Evolutionary conservation across 164 flowering plant species (phyloP), one percentile per base, ranked within the genome.

Genomic region (Cinnamomum micranthum): DNA sequence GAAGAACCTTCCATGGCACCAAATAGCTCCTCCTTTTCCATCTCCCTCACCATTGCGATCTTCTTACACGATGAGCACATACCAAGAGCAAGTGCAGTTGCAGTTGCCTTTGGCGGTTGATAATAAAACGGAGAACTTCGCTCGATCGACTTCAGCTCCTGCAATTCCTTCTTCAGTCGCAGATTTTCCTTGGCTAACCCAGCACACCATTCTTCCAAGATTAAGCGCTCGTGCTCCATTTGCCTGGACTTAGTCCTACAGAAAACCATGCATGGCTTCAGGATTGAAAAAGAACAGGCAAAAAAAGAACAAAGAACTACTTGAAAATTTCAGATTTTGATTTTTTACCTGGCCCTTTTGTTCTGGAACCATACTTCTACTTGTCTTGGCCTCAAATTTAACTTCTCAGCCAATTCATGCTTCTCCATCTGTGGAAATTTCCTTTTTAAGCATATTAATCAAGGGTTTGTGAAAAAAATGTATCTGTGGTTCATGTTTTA

Each of bases 281-380:
- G 2, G 11, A 60, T 19, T 60, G 7, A 19, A 19, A 5, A 60
- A 60, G 23, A 17, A n/a, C 23, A 62, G 14, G 2, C n/a, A 24
- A 5, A 64, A 41, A 41, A 41, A 41, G 10, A 6, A 41, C 10
- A 41, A 41, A 6, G 11, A 41, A 41, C 10, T 41, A 7, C 0
- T 35, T 35, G 47, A 7, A 31, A 31, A 31, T 31, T 31, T 31
- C 6, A 31, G 47, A 41, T 47, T 10, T 69, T 69, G 2, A 17
- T 4, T 23, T 23, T 19, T 7, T 70, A 84, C 89, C 89, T 85
- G 63, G 89, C 89, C 71, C 89, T 78, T 75, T 85, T 84, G 77
- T 87, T 87, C 59, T 87, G 89, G 65, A 87, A 87, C 89, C 89
- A 87, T 41, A 87, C 89, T 80, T 87, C 87, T 2, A 87, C 80